Conservation (phyloP, 768 basidiomycete species). For the Brasilioporus rufonigricans region DNA sequence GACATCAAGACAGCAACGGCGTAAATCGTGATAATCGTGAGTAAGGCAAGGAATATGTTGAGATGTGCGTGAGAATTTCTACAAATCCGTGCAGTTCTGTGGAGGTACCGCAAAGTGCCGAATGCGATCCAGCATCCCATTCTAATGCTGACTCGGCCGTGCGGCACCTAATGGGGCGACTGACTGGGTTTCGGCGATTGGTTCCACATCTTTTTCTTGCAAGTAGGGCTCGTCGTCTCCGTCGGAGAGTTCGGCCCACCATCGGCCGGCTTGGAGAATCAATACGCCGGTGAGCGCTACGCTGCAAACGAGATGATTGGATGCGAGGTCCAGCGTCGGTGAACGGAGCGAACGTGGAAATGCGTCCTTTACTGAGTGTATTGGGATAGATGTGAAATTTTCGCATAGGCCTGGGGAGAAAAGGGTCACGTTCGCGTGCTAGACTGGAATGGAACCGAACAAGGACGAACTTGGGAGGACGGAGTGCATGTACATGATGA, state of each 20-base stretch:
- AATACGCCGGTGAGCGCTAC: constrained; percentile 87
- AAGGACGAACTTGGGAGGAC: constrained; percentile 70
- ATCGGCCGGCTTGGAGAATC: constrained; percentile 77
- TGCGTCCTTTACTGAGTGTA: constrained; percentile 48
- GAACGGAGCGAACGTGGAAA: constrained; percentile 63
- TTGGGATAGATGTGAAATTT: constrained; percentile 58
- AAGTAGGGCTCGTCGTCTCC: constrained; percentile 46
- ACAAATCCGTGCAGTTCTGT: background rate
- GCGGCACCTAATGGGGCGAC: background rate
- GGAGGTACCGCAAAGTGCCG: background rate
- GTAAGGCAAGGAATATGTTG: background rate
- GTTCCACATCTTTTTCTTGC: constrained; percentile 28
- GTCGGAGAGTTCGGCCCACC: constrained; percentile 80
- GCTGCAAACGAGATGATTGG: constrained; percentile 81
- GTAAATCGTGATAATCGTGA: constrained; percentile 26
- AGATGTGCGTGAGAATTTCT: constrained; percentile 6
- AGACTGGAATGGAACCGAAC: background rate
- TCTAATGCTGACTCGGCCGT: constrained; percentile 9
- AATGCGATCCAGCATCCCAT: background rate
- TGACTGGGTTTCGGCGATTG: constrained; percentile 12
- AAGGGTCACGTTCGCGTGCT: constrained; percentile 8
- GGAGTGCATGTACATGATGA: constrained; percentile 69
- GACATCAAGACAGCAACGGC: constrained; percentile 28
- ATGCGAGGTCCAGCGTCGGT: constrained; percentile 75
- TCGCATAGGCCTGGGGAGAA: constrained; percentile 47